Base-by-base conservation (phyloP, 2,329 filamentous ascomycete species). In the Dactylellina cionopaga region DNA sequence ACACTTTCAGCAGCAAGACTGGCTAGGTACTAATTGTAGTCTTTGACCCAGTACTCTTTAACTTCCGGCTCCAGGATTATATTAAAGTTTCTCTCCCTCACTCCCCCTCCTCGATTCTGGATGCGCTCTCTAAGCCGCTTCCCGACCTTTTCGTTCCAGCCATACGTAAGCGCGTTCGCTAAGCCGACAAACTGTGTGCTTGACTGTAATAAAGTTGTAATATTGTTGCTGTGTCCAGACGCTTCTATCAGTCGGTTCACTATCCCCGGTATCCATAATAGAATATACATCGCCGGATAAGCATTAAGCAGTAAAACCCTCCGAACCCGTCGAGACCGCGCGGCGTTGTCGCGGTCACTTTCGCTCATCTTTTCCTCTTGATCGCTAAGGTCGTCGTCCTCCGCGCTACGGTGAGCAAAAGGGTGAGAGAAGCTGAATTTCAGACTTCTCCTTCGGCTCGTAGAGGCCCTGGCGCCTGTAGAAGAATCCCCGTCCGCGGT, bases 111-210 rank as follows among this genome's bases (percentile, higher is more conserved):
- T n/a, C n/a, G n/a, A n/a, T n/a, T n/a, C n/a, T n/a, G n/a, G 10
- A 69, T 44, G 0, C 33, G 41, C 3, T 43, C 39, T 31, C 39
- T 33, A 1, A 75, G 27, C 33, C 62, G 55, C n/a, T 6, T 31
- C 7, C 64, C 62, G 9, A 78, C 47, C 17, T 78, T 74, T 74
- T 81, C 79, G 51, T 80, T 81, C 69, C 80, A 80, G 9, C 80
- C 79, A 58, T 80, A 81, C 0, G 80, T 80, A n/a, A 81, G 52
- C 3, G 80, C 80, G 59, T 81, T 81, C 1, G 80, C 80, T 5
- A 81, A 54, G 0, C 80, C 80, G 17, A 81, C 76, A 44, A 78
- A 81, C 63, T 81, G 80, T 9, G 79, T 81, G 46, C 78, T 78
- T 10, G 77, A 76, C 71, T 81, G 80, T 54, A 80, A 52, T 5